A percentile compares a stretch with the other conserved stretches of the same genome.
Evolutionary conservation across 129 eudicot species (phyloP).

Genomic region (Artemisia annua): DNA sequence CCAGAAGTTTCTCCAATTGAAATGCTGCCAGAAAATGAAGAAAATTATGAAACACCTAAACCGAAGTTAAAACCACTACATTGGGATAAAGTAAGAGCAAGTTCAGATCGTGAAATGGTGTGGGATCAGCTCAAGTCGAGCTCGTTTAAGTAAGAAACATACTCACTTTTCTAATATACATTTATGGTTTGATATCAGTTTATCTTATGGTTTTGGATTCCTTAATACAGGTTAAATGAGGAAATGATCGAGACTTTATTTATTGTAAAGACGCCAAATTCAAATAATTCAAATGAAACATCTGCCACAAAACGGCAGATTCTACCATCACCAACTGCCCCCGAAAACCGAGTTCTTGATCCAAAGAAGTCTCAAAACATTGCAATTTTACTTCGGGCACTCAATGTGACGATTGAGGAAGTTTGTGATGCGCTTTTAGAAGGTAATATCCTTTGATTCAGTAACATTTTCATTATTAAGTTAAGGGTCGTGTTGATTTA

Average conservation of each 20-base stretch:
- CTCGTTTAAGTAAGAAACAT: conserved; percentile 68
- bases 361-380: conserved; percentile 94
- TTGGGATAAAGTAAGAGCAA: conserved; percentile 99
- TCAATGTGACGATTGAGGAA: conserved; percentile 89
- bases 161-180: not conserved
- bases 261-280: conserved; percentile 61
- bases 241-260: conserved; percentile 98
- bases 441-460: conserved; percentile 45
- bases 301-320: conserved; percentile 44
- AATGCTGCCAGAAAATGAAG: conserved; percentile 43
- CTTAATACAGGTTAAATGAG: conserved; percentile 74
- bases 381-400: conserved; percentile 81
- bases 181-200: not conserved
- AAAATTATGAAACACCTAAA: conserved; percentile 57
- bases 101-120: conserved; percentile 94
- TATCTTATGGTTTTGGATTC: conserved; percentile 21
- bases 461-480: not conserved
- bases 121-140: conserved; percentile 99
- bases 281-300: conserved; percentile 51
- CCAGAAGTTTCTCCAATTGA: conserved; percentile 58
- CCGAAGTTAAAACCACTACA: conserved; percentile 91
- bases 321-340: conserved; percentile 48
- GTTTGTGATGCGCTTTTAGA: conserved; percentile 93
- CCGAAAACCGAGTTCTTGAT: conserved; percentile 82
- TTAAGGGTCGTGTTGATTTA: too few species aligned